These are phyloP conservation scores for Penicillium egyptiacum DNA, from an alignment of 495 filamentous ascomycete genomes.

Conservation along the genomic window DNA sequence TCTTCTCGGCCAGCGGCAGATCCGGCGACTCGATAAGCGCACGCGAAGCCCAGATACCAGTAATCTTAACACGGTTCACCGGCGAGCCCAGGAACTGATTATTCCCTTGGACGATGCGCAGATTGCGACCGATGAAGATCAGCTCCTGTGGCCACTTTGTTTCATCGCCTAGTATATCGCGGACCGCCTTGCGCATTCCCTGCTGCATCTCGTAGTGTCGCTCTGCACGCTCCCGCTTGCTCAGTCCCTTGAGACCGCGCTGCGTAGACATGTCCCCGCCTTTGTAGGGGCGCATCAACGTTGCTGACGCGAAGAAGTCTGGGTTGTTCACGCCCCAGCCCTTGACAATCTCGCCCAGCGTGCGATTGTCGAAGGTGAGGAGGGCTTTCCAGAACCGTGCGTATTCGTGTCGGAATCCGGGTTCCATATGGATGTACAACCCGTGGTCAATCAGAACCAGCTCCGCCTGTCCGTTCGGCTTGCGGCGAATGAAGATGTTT, in stretches of 20 bases:
- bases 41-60: slow-evolving; percentile 82
- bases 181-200: slow-evolving; percentile 77
- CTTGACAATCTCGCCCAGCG: slow-evolving; percentile 65
- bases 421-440: slow-evolving; percentile 86
- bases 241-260: slow-evolving; percentile 59
- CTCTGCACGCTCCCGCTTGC: slow-evolving; percentile 51
- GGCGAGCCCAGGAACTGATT: slow-evolving; percentile 87
- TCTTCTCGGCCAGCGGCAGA: slow-evolving; percentile 55
- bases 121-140: slow-evolving; percentile 91
- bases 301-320: slow-evolving; percentile 88
- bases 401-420: slow-evolving; percentile 85
- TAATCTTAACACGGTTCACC: slow-evolving; percentile 93
- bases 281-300: slow-evolving; percentile 84
- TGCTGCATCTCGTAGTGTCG: slow-evolving; percentile 83
- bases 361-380: slow-evolving; percentile 87
- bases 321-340: slow-evolving; percentile 85
- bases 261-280: slow-evolving; percentile 72
- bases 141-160: slow-evolving; percentile 91
- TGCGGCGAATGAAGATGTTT: slow-evolving; percentile 91
- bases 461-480: slow-evolving; percentile 78
- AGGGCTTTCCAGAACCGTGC: slow-evolving; percentile 90
- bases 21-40: slow-evolving; percentile 69
- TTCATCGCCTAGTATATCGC: slow-evolving; percentile 83
- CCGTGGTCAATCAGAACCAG: slow-evolving; percentile 96
- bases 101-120: slow-evolving; percentile 86